Evolutionary conservation across 768 basidiomycete species (phyloP), one percentile per base, ranked within the genome.

Genomic region (Tylopilus plumbeoviolaceoides): DNA sequence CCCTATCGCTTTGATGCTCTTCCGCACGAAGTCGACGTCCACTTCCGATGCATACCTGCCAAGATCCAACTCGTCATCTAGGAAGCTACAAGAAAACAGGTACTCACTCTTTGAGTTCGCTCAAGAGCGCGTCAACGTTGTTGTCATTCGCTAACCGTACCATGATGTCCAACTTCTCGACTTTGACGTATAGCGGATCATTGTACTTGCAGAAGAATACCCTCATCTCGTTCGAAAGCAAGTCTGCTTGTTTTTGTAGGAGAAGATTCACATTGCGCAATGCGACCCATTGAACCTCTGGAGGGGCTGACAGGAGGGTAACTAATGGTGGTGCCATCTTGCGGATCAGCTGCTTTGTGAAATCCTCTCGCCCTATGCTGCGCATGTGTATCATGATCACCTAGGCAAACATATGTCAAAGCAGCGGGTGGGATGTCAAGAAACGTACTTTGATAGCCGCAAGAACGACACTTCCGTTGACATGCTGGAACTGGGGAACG

Each of bases 151-250:
- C 94, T 51, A 99, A 74, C 50, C 92, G 79, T 47, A 98, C 90
- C 97, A 99, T 99, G 66, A 98, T 97, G 61, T 98, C 97, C 59
- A 99, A 73, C 71, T 99, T 98, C 71, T 98, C 97, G 48, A 98
- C 83, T 71, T 99, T 99, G 68, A 98, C 95, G 64, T 98, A 99
- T n/a, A 95, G 74, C 6, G 95, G 95, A 65, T 99, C 95, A 64
- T 98, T 98, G 73, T 99, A 98, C 71, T 99, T 99, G 84, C 95
- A 98, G 78, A 98, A 99, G 70, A 99, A 99, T 18, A 99, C 97
- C 42, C 95, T 82, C 91, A 99, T 95, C 70, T 99, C 95, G 70
- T 90, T 97, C 7, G 87, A 82, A 9, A 99, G 81, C 54, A 97
- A 78, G 57, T 94, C 93, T 2, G 91, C 73, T 5, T 92, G 85